Conservation (phyloP, 257 asterid genomes). For the Solanum rostratum region DNA sequence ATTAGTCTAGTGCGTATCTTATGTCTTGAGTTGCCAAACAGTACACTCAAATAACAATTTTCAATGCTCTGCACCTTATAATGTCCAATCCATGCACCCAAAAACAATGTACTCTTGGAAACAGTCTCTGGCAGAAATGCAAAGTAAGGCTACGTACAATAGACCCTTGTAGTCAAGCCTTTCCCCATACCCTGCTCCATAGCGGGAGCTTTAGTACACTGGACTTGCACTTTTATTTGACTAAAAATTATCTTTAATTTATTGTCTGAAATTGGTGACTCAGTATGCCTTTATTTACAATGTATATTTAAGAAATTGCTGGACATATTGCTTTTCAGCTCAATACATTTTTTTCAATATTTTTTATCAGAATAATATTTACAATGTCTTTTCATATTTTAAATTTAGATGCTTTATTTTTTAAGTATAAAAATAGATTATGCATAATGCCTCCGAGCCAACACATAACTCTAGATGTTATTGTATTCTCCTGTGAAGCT, state of each 20-base stretch:
- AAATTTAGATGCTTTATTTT: background rate
- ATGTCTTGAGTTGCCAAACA: background rate
- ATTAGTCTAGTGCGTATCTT: background rate
- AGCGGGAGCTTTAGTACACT: no score
- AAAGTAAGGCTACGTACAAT: no score
- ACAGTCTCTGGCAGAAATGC: no score
- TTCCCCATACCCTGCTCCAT: no score
- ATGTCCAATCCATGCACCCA: background rate
- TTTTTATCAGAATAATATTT: background rate
- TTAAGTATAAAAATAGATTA: background rate
- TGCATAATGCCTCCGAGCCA: background rate
- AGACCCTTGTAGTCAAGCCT: no score
- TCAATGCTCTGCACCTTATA: background rate
- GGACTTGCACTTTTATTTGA: background rate
- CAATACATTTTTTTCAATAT: background rate
- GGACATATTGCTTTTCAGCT: background rate
- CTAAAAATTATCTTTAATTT: background rate
- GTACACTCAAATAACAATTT: background rate
- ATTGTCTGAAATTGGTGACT: background rate
- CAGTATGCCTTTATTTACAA: background rate
- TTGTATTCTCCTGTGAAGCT: background rate
- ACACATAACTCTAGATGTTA: background rate
- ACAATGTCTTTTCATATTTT: background rate
- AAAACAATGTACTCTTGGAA: background rate
- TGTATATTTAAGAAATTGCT: background rate